Evolutionary conservation across 2,329 filamentous ascomycete species (phyloP).

Genomic region (Venturiaceae sp.): DNA sequence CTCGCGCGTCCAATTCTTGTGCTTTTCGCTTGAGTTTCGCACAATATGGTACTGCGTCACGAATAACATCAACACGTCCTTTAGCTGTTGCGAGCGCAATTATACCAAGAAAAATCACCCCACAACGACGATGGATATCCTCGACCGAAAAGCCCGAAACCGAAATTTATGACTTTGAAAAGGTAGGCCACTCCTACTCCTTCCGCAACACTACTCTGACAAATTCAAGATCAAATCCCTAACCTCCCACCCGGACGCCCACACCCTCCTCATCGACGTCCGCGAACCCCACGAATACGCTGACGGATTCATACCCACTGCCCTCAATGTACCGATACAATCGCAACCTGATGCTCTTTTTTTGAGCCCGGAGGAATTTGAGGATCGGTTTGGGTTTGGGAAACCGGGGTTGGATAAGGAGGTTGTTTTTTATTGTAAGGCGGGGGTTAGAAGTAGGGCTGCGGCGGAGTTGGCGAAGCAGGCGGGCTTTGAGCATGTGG

Average conservation of each 20-base stretch:
- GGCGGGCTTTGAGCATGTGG: slow-evolving; percentile 63
- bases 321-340: slow-evolving; percentile 73
- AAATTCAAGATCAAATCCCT: slow-evolving; percentile 23
- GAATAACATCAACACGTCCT: neutral
- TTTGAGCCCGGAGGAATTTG: slow-evolving; percentile 67
- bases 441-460: slow-evolving; percentile 70
- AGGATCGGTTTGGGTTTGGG: slow-evolving; percentile 68
- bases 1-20: neutral
- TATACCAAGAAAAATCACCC: neutral
- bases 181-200: slow-evolving; percentile 14
- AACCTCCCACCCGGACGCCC: slow-evolving; percentile 19
- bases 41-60: neutral
- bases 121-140: neutral
- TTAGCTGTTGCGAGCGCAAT: neutral
- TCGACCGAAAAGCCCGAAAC: slow-evolving; percentile 16
- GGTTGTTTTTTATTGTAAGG: slow-evolving; percentile 86
- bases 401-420: slow-evolving; percentile 49
- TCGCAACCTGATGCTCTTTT: slow-evolving; percentile 72
- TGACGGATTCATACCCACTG: slow-evolving; percentile 64
- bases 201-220: neutral
- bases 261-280: slow-evolving; percentile 42
- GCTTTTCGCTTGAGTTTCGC: neutral
- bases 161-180: slow-evolving; percentile 30
- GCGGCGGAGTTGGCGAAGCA: slow-evolving; percentile 69
- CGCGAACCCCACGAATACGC: slow-evolving; percentile 62